These are phyloP conservation scores for Aspergillus novofumigatus DNA, from an alignment of 2,329 filamentous ascomycete species.

Conservation along the genomic window DNA sequence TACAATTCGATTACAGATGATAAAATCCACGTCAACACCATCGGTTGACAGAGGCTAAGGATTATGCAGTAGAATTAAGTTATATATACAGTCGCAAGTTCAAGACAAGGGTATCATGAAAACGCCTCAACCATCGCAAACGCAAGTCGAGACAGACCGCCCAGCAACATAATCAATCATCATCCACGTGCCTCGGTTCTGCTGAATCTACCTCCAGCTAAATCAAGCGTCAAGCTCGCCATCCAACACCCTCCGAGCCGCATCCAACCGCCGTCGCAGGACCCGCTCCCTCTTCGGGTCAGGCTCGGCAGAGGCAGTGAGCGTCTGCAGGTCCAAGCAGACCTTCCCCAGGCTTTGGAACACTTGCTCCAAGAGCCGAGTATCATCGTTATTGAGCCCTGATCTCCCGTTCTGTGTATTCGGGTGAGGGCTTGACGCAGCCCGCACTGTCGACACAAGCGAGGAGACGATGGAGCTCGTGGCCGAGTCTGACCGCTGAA, in stretches of 20 bases:
- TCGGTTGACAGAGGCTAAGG: not conserved
- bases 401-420: constrained; percentile 14
- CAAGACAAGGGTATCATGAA: constrained; percentile 1
- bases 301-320: constrained; percentile 49
- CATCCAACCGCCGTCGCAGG: constrained; percentile 68
- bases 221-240: constrained; percentile 49
- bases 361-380: constrained; percentile 53
- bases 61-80: not conserved
- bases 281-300: constrained; percentile 55
- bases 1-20: not conserved
- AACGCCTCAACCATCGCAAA: not conserved
- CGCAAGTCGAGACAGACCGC: not conserved
- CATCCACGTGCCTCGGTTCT: not conserved
- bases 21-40: not conserved
- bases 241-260: constrained; percentile 68
- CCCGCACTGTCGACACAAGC: constrained; percentile 37
- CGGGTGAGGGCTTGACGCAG: constrained; percentile 27
- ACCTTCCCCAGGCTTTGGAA: constrained; percentile 48
- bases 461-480: constrained; percentile 29
- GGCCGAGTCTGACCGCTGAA: constrained; percentile 22
- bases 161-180: constrained; percentile 23
- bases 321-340: constrained; percentile 47
- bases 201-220: no score
- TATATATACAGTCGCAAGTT: constrained; percentile 1
- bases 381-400: constrained; percentile 51